Evolutionary conservation across 108 stramenopile species (phyloP).

Genomic region (Skeletonema grethae): DNA sequence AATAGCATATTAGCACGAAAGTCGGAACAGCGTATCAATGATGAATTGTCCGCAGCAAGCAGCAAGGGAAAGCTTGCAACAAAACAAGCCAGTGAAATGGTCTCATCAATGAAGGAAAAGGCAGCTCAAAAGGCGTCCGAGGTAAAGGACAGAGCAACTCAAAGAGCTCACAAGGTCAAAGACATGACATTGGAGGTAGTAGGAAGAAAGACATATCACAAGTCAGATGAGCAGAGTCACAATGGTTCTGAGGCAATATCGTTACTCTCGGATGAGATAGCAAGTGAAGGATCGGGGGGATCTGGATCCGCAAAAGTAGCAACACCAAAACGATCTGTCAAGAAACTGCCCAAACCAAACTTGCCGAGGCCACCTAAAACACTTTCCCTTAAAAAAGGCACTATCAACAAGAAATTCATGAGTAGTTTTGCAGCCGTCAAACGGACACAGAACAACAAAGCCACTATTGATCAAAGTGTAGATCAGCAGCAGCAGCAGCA

Average conservation of each 20-base stretch:
- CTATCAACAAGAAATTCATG: neutral
- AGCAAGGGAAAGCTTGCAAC: neutral
- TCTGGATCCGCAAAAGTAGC: neutral
- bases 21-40: conserved; percentile 2
- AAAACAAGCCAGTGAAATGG: neutral
- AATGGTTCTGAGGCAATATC: conserved; percentile 1
- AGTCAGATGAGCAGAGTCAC: neutral
- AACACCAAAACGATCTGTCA: neutral
- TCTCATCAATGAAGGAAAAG: neutral
- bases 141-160: neutral
- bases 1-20: neutral
- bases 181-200: neutral
- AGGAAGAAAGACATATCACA: conserved; percentile 1
- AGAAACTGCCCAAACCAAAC: neutral
- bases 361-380: neutral
- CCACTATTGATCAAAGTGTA: neutral
- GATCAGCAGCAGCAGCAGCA: neutral
- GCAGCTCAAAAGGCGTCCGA: neutral
- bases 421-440: neutral
- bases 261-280: neutral
- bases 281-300: neutral
- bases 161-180: neutral
- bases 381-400: neutral
- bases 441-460: neutral
- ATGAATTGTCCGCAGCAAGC: neutral